Conservation (phyloP, 2,329 filamentous ascomycete species). For the Raffaelea deltoideospora region DNA sequence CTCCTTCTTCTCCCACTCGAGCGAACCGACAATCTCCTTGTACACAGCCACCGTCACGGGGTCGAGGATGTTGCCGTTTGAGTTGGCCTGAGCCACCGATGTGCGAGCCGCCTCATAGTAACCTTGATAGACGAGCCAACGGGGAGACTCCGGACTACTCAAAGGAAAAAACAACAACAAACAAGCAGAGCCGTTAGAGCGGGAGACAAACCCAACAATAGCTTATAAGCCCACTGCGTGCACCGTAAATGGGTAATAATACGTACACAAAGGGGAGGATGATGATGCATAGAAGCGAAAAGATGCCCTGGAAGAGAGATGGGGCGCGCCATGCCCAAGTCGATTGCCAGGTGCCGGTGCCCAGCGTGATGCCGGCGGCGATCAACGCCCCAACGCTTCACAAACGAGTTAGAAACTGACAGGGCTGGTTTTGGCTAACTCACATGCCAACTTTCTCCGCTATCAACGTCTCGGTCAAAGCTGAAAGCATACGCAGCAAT, state of each 20-base stretch:
- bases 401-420: too few relatives aligned
- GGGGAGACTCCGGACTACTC: conserved; percentile 28
- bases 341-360: conserved; percentile 10
- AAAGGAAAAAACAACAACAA: too few relatives aligned
- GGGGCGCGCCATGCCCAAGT: conserved; percentile 11
- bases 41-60: conserved; percentile 22
- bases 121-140: conserved; percentile 28
- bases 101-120: conserved; percentile 23
- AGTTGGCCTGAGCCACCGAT: conserved; percentile 26
- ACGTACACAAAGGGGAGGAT: conserved; percentile 6
- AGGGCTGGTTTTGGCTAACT: not conserved
- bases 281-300: conserved; percentile 8
- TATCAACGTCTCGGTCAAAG: not conserved
- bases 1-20: conserved; percentile 27
- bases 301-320: conserved; percentile 10
- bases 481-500: not conserved
- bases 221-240: too few relatives aligned
- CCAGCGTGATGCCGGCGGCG: conserved; percentile 28
- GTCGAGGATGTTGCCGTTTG: conserved; percentile 24
- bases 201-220: too few relatives aligned
- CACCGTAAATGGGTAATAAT: too few relatives aligned
- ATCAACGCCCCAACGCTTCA: conserved; percentile 23
- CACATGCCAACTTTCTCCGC: too few relatives aligned
- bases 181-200: too few relatives aligned
- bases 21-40: conserved; percentile 31